phyloP scores from a whole-genome alignment of 257 asterid genomes.

The Coffea canephora region DNA sequence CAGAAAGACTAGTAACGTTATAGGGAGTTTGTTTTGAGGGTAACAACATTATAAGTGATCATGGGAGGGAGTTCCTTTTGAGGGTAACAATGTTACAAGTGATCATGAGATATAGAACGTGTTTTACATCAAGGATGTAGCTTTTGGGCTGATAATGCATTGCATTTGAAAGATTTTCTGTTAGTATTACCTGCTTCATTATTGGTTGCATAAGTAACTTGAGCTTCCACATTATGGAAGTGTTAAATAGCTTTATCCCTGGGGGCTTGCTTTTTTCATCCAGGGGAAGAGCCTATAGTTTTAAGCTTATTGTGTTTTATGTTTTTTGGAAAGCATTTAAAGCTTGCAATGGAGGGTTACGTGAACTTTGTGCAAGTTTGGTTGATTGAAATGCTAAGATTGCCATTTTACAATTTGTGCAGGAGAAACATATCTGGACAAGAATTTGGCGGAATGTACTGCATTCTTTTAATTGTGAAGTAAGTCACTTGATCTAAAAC shows the following conservation, averaged over 20 bases:
- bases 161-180: neutral
- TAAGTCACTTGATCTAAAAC: constrained; percentile 35
- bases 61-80: neutral
- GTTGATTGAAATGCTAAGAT: neutral
- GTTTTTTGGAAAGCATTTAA: neutral
- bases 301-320: neutral
- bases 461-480: constrained; percentile 81
- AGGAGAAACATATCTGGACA: constrained; percentile 99
- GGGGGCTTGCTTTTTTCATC: neutral
- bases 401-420: constrained; percentile 25
- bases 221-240: neutral
- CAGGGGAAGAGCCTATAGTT: neutral
- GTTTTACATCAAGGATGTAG: neutral
- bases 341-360: neutral
- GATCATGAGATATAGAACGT: neutral
- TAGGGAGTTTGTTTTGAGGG: neutral
- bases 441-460: constrained; percentile 98
- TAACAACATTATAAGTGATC: neutral
- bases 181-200: neutral
- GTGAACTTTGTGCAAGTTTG: neutral
- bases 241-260: neutral
- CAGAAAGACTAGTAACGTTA: neutral
- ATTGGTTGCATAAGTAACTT: neutral
- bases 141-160: neutral
- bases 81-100: neutral